phyloP scores from a whole-genome alignment of 2,329 filamentous ascomycete species.

The Neocucurbitaria cava region DNA sequence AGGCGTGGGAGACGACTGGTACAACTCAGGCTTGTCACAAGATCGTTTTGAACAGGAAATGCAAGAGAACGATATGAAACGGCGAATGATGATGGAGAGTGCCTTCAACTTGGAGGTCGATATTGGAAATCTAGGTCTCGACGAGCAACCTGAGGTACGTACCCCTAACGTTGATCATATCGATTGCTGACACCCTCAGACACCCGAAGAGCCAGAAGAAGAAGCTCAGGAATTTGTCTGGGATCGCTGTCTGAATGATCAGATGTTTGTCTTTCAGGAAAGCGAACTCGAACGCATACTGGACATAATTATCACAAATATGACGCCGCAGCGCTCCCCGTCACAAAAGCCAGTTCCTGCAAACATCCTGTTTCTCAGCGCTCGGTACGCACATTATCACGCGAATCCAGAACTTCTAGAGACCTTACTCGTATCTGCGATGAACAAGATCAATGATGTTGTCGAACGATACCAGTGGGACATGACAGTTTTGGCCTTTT shows the following conservation, averaged over 20 bases:
- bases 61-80: slow-evolving; percentile 93
- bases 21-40: slow-evolving; percentile 88
- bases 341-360: slow-evolving; percentile 98
- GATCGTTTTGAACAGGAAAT: slow-evolving; percentile 97
- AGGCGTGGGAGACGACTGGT: slow-evolving; percentile 87
- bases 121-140: slow-evolving; percentile 90
- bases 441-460: slow-evolving; percentile 95
- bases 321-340: slow-evolving; percentile 93
- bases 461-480: slow-evolving; percentile 98
- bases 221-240: slow-evolving; percentile 95
- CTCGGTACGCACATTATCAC: slow-evolving; percentile 96
- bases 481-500: slow-evolving; percentile 98
- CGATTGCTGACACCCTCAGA: slow-evolving; percentile 32
- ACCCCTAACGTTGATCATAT: not conserved
- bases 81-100: slow-evolving; percentile 99
- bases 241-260: slow-evolving; percentile 91
- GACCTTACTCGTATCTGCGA: slow-evolving; percentile 81
- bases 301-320: slow-evolving; percentile 95
- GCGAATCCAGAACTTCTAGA: slow-evolving; percentile 83
- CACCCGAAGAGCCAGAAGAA: slow-evolving; percentile 79
- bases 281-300: slow-evolving; percentile 89
- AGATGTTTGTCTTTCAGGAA: slow-evolving; percentile 99
- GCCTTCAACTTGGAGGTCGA: slow-evolving; percentile 97
- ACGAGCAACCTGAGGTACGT: slow-evolving; percentile 88
- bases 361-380: slow-evolving; percentile 95